Evolutionary conservation across 768 basidiomycete species (phyloP).

Genomic region (Leccinum arenicola): DNA sequence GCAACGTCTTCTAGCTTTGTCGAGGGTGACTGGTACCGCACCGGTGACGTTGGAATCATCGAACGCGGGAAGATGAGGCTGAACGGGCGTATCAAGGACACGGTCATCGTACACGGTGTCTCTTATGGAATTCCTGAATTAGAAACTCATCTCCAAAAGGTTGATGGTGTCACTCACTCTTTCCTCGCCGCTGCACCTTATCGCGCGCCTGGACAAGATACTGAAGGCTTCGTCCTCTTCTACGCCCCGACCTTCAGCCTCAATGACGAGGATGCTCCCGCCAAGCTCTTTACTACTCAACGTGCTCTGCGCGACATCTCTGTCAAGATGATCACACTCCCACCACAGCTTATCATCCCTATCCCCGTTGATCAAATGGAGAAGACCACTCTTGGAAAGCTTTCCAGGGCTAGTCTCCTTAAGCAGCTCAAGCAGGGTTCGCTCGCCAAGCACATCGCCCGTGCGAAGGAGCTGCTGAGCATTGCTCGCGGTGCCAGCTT

Average conservation of each 20-base stretch:
- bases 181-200: constrained; percentile 38
- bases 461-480: too few relatives aligned
- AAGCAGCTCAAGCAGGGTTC: too few relatives aligned
- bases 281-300: too few relatives aligned
- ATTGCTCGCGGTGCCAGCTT: too few relatives aligned
- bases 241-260: constrained; percentile 32
- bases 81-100: constrained; percentile 40
- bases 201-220: constrained; percentile 37
- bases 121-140: constrained; percentile 39
- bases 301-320: too few relatives aligned
- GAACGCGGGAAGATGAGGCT: constrained; percentile 31
- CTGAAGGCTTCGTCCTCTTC: constrained; percentile 44
- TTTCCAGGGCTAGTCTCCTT: too few relatives aligned
- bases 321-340: too few relatives aligned
- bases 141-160: constrained; percentile 38
- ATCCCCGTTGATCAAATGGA: too few relatives aligned
- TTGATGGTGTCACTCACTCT: constrained; percentile 34
- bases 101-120: constrained; percentile 43
- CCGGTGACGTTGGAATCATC: neutral
- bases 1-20: neutral
- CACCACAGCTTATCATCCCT: too few relatives aligned
- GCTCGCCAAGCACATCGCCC: too few relatives aligned
- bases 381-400: too few relatives aligned
- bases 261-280: constrained; percentile 16
- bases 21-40: neutral